These are phyloP conservation scores for Suillus alpinus DNA, from an alignment of 768 basidiomycete genomes.

Conservation along the genomic window DNA sequence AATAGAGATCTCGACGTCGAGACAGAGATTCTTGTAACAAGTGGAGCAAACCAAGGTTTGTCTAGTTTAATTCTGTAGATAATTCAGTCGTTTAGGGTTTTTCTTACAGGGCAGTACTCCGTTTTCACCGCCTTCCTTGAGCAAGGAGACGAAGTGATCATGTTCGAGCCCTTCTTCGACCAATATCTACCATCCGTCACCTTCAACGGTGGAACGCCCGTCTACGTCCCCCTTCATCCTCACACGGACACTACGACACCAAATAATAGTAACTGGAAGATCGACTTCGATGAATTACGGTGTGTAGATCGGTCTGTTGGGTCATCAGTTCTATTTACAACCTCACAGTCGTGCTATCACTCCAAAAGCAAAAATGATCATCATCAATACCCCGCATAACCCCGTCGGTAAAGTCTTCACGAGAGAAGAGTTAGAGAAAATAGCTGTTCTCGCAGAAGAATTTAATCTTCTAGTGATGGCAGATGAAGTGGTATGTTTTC, in stretches of 20 bases:
- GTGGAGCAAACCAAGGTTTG: conserved; percentile 94
- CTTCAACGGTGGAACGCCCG: conserved; percentile 90
- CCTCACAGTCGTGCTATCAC: conserved; percentile 72
- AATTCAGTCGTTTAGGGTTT: conserved; percentile 5
- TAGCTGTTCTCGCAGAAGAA: conserved; percentile 87
- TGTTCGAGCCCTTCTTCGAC: conserved; percentile 98
- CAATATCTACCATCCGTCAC: conserved; percentile 91
- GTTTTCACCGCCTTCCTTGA: conserved; percentile 91
- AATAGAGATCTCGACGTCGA: conserved; percentile 77
- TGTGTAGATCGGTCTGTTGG: conserved; percentile 25
- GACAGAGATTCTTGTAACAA: conserved; percentile 88
- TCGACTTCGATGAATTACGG: conserved; percentile 89
- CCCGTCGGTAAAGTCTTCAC: conserved; percentile 98
- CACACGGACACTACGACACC: conserved; percentile 51
- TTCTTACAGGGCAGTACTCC: conserved; percentile 77
- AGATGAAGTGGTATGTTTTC: conserved; percentile 84
- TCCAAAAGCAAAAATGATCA: conserved; percentile 89
- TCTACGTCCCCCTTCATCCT: conserved; percentile 94
- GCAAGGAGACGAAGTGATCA: conserved; percentile 93
- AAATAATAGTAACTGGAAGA: conserved; percentile 78
- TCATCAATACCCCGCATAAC: conserved; percentile 96
- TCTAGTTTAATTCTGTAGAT: not conserved
- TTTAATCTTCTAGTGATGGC: conserved; percentile 90
- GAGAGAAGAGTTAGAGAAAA: conserved; percentile 73
- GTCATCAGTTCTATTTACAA: not conserved